phyloP scores from a whole-genome alignment of 345 rosid genomes.

The Mallotus nudiflorus region DNA sequence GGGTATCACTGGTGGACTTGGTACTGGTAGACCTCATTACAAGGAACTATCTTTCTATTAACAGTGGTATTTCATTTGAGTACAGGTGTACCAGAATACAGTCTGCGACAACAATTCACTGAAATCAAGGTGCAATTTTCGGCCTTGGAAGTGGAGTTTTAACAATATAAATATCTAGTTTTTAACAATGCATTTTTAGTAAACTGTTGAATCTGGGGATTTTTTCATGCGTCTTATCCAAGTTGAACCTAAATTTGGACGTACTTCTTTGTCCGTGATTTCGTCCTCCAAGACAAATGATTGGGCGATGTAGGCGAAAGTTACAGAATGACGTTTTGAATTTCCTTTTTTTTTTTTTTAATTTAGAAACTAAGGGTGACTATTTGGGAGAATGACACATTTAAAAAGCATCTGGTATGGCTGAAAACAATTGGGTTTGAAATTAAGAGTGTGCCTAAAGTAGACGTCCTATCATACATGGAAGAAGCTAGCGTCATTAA shows the following conservation, averaged over 20 bases:
- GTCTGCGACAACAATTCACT: no score
- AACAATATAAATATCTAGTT: no score
- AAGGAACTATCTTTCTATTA: neutral
- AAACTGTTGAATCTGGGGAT: no score
- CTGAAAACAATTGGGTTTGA: constrained; percentile 2
- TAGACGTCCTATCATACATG: neutral
- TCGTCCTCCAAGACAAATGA: neutral
- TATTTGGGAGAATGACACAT: constrained; percentile 1
- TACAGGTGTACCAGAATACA: no score
- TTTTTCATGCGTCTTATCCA: neutral
- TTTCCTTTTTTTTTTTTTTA: neutral
- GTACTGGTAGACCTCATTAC: no score
- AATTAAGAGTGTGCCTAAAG: neutral
- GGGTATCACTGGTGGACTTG: no score
- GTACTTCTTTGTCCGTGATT: neutral
- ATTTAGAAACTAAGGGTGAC: neutral
- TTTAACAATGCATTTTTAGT: neutral
- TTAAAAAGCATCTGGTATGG: neutral
- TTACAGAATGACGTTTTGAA: neutral
- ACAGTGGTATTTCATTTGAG: neutral
- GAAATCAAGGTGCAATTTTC: no score
- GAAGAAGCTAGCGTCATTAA: neutral
- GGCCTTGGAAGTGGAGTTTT: no score
- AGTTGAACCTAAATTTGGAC: constrained; percentile 10
- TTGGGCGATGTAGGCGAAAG: neutral